Base-by-base conservation (phyloP, 2,329 filamentous ascomycete genomes). In the Colletotrichum magnum region DNA sequence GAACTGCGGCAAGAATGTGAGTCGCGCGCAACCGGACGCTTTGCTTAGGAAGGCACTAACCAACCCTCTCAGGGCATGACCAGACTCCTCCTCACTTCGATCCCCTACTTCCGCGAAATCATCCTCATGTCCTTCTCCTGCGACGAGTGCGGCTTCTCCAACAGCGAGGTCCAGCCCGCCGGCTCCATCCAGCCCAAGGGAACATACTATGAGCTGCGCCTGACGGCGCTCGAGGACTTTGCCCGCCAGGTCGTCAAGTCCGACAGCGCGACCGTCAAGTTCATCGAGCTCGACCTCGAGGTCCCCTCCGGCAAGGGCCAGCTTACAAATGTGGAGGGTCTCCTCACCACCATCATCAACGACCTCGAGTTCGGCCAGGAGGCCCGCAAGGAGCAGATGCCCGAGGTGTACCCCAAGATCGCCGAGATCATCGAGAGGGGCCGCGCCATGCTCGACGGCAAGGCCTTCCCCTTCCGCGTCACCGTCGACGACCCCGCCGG, bases 51-150 rank as follows among this genome's bases (percentile, higher is more conserved):
- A 21, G 2, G 9, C 69, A 76, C 73, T 66, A 15, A 71, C 54
- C 45, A 10, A 10, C 36, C 4, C 4, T 21, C 56, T 12, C 47
- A 97, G 93, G 96, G 96, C 75, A 89, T 85, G 1, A 99, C 96
- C 15, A 89, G 92, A 68, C 88, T 99, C 24, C 90, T 99, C 51
- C 90, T 99, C 63, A 97, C 97, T 16, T 90, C 90, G 73, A 98
- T 99, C 64, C 96, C 96, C 16, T 98, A 94, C 87, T 99, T 99
- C 86, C 94, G 94, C 83, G 95, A 99, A 81, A 91, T 99, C 72
- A 94, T 99, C 76, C 89, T 99, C 80, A 97, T 98, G 91, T 98
- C 95, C 71, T 99, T 99, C 81, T 89, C 89, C 73, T 99, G 96
- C 85, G 90, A 94, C 6, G 90, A 98, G 81, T 99, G 96, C 84